Evolutionary conservation across 164 flowering plant species (phyloP), one percentile per base, ranked within the genome.

Genomic region (Buxus sempervirens): DNA sequence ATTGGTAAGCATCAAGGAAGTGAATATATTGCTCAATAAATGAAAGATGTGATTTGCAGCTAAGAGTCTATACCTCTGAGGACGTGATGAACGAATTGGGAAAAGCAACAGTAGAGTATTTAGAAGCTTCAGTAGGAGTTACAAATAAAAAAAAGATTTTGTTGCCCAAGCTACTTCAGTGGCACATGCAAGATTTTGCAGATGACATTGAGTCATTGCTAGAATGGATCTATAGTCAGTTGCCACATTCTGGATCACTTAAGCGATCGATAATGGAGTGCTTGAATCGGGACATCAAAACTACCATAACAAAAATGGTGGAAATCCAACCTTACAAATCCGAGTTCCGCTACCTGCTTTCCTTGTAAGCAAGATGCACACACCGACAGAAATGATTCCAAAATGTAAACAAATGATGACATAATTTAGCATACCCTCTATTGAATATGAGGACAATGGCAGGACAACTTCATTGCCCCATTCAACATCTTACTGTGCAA

Each of bases 141-240:
- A 83, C 93, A 66, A 81, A 70, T 87, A 90, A 82, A 86, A 91
- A 81, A 74, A 91, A 85, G 82, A 85, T 90, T 53, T 25, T 85
- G 59, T 81, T 94, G 58, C 96, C 98, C n/a, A 90, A 88, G 82
- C 90, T 94, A 71, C 78, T 91, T 57, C 88, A 85, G 54, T 87
- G 97, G 96, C 89, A 91, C 83, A 88, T 89, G 95, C 75, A 64
- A 58, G 95, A 94, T 68, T 90, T 94, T 67, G 97, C 97, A 59
- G 97, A 94, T 62, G 89, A 83, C 73, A 77, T 88, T 77, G 91
- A 84, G 20, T 88, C 97, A 0, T 78, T 91, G n/a, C 68, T 91
- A 22, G 95, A 94, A 70, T 94, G 98, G 98, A 87, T 94, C 51
- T 94, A 90, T 68, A 94, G 98, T 79, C 98, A 90, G 70, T 69